These are phyloP conservation scores for Orbilia blumenaviensis DNA, from an alignment of 2,329 filamentous ascomycete genomes.

Conservation along the genomic window DNA sequence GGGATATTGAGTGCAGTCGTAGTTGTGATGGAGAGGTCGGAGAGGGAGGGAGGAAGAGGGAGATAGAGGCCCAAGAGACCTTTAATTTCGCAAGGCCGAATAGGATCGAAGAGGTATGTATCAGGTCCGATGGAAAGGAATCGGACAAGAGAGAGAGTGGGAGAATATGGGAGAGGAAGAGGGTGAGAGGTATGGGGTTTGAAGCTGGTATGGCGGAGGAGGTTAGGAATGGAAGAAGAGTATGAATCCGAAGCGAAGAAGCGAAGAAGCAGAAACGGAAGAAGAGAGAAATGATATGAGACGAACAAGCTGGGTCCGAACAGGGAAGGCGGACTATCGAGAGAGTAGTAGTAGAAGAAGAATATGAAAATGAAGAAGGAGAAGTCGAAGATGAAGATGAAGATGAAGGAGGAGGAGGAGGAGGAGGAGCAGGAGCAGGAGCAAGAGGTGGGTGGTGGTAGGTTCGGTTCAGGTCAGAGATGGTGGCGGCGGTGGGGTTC, in stretches of 20 bases:
- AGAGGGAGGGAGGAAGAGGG: slow-evolving; percentile 17
- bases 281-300: too few relatives aligned
- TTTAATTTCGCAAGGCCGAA: slow-evolving; percentile 30
- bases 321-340: background rate
- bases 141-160: too few relatives aligned
- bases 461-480: too few relatives aligned
- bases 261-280: too few relatives aligned
- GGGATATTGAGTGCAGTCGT: too few relatives aligned
- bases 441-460: background rate
- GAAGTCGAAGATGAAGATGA: background rate
- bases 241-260: too few relatives aligned
- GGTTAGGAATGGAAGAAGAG: background rate
- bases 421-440: background rate
- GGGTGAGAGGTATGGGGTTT: slow-evolving; percentile 5
- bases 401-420: background rate
- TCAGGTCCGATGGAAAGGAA: slow-evolving; percentile 15
- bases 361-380: background rate
- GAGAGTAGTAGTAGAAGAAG: background rate
- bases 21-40: background rate
- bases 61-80: background rate
- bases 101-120: slow-evolving; percentile 41
- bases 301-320: too few relatives aligned
- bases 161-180: too few relatives aligned
- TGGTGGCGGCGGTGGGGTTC: slow-evolving; percentile 30
- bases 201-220: slow-evolving; percentile 17